Evolutionary conservation across 2,329 filamentous ascomycete genomes (phyloP).

Genomic region (Colletotrichum euphorbiae): DNA sequence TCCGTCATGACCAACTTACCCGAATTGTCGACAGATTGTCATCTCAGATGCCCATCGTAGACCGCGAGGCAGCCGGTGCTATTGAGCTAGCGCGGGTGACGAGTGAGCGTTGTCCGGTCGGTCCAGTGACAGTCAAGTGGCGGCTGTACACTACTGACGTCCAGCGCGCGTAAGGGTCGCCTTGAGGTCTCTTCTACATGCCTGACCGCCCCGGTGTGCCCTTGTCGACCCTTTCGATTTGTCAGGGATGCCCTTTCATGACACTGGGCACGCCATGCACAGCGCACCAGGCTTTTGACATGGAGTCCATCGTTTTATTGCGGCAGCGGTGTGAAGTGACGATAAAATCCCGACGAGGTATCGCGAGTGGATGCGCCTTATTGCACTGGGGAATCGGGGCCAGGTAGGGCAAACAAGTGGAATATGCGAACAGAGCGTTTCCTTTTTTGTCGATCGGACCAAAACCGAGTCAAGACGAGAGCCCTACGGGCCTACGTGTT

Average conservation of each 20-base stretch:
- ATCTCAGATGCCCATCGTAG: slow-evolving; percentile 25
- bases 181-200: slow-evolving; percentile 26
- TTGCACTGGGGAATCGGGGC: slow-evolving; percentile 8
- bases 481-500: slow-evolving; percentile 9
- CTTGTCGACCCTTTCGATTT: slow-evolving; percentile 25
- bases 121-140: slow-evolving; percentile 6
- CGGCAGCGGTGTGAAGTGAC: slow-evolving; percentile 33
- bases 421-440: slow-evolving; percentile 14
- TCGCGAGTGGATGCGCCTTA: slow-evolving; percentile 21
- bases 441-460: slow-evolving; percentile 3
- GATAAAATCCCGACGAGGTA: slow-evolving; percentile 30
- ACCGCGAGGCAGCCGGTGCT: slow-evolving; percentile 25
- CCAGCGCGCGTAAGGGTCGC: slow-evolving; percentile 25
- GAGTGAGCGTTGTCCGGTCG: not conserved
- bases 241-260: slow-evolving; percentile 25
- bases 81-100: slow-evolving; percentile 16
- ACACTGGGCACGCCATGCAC: slow-evolving; percentile 13
- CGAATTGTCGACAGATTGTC: slow-evolving; percentile 21
- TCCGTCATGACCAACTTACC: slow-evolving; percentile 32
- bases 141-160: slow-evolving; percentile 21
- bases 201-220: slow-evolving; percentile 26
- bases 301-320: slow-evolving; percentile 24
- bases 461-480: not conserved
- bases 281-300: slow-evolving; percentile 24
- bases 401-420: slow-evolving; percentile 12